Percentiles rank a stretch among this genome's conserved stretches.
Evolutionary conservation across 805 yeast genomes (phyloP).

Genomic region (Cyberlindnera mycetangii): DNA sequence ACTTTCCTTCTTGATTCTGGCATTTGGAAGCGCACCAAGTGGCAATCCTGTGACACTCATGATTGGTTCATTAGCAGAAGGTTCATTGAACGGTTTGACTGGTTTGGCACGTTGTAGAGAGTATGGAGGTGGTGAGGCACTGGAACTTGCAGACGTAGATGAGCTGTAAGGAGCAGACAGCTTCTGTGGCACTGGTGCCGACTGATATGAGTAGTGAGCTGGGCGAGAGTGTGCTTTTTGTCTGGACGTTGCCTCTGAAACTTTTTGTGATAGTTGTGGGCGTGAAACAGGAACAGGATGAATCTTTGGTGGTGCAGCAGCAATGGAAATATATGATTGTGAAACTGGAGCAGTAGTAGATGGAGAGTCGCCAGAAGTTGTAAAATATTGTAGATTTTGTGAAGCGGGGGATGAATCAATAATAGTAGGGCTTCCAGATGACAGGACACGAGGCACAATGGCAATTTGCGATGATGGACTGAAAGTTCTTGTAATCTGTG

Average conservation of each 20-base stretch:
- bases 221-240: not conserved
- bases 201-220: not conserved
- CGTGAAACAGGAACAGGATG: not conserved
- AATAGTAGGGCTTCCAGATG: not conserved
- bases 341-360: not conserved
- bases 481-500: not conserved
- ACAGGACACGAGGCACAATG: not conserved
- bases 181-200: not conserved
- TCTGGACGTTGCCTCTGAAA: not conserved
- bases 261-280: not conserved
- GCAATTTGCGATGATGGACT: not conserved
- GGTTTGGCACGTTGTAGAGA: not conserved
- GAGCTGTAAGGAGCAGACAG: not conserved
- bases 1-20: slow-evolving; percentile 53
- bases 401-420: not conserved
- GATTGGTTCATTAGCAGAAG: slow-evolving; percentile 49
- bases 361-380: no score
- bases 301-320: not conserved
- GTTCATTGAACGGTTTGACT: slow-evolving; percentile 42
- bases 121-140: not conserved
- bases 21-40: slow-evolving; percentile 63
- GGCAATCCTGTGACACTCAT: slow-evolving; percentile 73
- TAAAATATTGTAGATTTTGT: not conserved
- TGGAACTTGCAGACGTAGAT: not conserved
- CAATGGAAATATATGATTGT: not conserved